phyloP scores from a whole-genome alignment of 1,284 basidiomycete species.

The Caloboletus inedulis region DNA sequence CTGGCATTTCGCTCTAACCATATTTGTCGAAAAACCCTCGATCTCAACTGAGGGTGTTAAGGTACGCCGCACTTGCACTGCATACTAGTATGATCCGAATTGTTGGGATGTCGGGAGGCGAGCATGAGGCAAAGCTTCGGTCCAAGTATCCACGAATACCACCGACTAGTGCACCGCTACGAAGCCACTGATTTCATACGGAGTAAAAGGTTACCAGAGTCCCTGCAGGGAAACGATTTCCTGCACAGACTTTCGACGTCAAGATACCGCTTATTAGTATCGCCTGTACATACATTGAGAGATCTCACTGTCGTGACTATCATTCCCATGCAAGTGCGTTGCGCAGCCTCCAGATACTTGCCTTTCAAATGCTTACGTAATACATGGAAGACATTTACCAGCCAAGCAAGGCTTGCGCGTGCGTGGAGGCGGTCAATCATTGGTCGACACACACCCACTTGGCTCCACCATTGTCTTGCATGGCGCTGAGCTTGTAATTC shows the following conservation, averaged over 20 bases:
- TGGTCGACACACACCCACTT: conserved; percentile 6
- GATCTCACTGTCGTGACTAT: no score
- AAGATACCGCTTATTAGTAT: no score
- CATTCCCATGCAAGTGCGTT: no score
- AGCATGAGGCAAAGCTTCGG: neutral
- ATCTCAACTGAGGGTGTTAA: conserved; percentile 10
- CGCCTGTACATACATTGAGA: no score
- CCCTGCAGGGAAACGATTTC: conserved; percentile 1
- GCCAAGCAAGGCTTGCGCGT: no score
- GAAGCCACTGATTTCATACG: neutral
- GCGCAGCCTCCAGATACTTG: no score
- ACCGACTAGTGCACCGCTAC: no score
- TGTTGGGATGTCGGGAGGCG: neutral
- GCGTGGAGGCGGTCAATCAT: conserved; percentile 12
- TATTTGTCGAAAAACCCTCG: conserved; percentile 7
- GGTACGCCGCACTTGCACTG: conserved; percentile 9
- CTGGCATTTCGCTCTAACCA: conserved; percentile 8
- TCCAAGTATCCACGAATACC: neutral
- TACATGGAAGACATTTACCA: no score
- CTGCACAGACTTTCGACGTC: neutral
- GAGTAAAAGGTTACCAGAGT: neutral
- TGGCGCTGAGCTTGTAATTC: conserved; percentile 3
- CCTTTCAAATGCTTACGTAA: no score
- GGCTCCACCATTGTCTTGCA: conserved; percentile 1
- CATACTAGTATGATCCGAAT: conserved; percentile 18